phyloP scores from a whole-genome alignment of 768 basidiomycete species.

The Termitomyces sp. region DNA sequence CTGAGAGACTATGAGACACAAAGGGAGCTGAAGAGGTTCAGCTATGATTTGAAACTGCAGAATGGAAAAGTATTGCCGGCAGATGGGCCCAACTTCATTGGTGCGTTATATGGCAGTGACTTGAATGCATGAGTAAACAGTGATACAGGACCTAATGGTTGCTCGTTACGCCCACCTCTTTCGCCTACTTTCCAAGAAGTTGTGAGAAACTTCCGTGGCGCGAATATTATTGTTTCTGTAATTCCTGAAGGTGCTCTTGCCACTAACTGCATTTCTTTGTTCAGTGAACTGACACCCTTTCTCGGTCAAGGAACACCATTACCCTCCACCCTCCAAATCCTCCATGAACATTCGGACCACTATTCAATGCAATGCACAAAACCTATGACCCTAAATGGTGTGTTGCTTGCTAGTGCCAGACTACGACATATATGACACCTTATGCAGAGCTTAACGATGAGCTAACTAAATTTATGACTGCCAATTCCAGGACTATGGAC shows the following conservation, averaged over 20 bases:
- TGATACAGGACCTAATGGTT: conserved; percentile 3
- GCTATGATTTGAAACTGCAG: conserved; percentile 9
- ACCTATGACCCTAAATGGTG: conserved; percentile 6
- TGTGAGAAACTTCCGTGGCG: conserved; percentile 9
- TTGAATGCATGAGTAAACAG: not conserved
- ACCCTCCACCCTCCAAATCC: conserved; percentile 2
- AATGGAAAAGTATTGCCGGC: not conserved
- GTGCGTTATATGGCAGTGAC: not conserved
- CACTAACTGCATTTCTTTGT: too few species aligned
- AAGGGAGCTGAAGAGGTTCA: conserved; percentile 6
- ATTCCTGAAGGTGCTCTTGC: conserved; percentile 3
- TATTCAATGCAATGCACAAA: conserved; percentile 9
- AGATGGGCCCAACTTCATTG: conserved; percentile 7
- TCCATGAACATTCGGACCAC: conserved; percentile 10
- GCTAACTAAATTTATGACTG: conserved; percentile 1
- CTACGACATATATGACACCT: not conserved
- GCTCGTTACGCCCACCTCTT: conserved; percentile 9
- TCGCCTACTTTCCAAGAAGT: conserved; percentile 12
- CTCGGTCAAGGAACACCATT: conserved; percentile 3
- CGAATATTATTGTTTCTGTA: conserved; percentile 8
- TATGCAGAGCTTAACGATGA: conserved; percentile 7
- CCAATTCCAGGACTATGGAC: conserved; percentile 4
- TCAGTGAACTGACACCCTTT: not conserved
- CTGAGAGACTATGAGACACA: conserved; percentile 9
- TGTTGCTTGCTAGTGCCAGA: not conserved